Conservation (phyloP, 306 rosid species). For the Mimosa pudica region DNA sequence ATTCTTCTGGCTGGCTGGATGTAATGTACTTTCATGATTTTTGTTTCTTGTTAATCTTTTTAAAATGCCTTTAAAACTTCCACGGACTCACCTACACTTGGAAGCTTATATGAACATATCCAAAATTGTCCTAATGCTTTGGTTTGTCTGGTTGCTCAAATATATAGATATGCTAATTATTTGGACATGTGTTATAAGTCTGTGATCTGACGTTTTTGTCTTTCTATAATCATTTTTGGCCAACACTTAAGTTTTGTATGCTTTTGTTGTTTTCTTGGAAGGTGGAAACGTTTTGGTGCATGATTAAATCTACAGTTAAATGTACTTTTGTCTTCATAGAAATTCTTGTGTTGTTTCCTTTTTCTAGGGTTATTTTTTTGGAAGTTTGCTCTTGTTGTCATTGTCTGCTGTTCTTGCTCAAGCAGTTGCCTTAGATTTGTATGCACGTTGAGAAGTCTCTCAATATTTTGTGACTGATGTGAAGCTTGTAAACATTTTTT, state of each 20-base stretch:
- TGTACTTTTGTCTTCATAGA: slow-evolving; percentile 21
- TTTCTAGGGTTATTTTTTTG: background rate
- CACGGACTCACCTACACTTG: slow-evolving; percentile 15
- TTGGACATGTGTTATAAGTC: background rate
- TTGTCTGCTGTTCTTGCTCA: background rate
- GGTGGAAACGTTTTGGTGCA: slow-evolving; percentile 8
- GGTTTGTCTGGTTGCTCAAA: slow-evolving; percentile 31
- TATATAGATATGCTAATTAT: slow-evolving; percentile 24
- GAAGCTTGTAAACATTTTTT: background rate
- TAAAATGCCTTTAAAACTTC: slow-evolving; percentile 11
- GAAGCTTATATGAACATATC: slow-evolving; percentile 2
- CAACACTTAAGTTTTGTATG: background rate
- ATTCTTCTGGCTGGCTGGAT: slow-evolving; percentile 8
- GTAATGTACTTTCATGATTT: slow-evolving; percentile 4
- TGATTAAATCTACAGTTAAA: background rate
- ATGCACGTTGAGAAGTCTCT: background rate
- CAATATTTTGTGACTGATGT: background rate
- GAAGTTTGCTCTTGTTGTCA: background rate
- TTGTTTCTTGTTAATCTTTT: slow-evolving; percentile 20
- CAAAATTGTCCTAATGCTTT: slow-evolving; percentile 24
- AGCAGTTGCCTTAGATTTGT: background rate
- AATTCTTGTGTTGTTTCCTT: background rate
- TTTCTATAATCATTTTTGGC: slow-evolving; percentile 26
- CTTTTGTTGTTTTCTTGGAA: background rate
- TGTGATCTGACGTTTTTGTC: slow-evolving; percentile 14